Percentiles rank a stretch among this genome's conserved stretches.
These are phyloP conservation scores for Fimicolochytrium jonesii DNA, from an alignment of 192 early-diverging fungal genomes.

Conservation along the genomic window DNA sequence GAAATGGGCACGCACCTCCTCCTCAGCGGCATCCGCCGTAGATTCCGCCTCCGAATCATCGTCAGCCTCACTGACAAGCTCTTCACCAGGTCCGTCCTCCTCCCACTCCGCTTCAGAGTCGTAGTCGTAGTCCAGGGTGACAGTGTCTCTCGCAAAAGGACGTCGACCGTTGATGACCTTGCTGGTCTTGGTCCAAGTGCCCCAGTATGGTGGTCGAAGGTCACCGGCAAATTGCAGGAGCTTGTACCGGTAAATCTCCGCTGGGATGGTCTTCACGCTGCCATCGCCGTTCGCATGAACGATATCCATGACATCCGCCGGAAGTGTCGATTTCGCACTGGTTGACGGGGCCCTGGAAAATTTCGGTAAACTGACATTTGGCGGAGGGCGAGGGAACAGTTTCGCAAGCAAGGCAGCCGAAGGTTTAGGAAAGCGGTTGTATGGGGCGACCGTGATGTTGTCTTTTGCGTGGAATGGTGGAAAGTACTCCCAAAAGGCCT, in stretches of 20 bases:
- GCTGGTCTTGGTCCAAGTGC: slow-evolving; percentile 71
- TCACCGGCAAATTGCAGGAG: slow-evolving; percentile 68
- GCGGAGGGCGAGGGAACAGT: too few species aligned
- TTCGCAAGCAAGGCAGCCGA: not conserved
- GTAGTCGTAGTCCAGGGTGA: slow-evolving; percentile 72
- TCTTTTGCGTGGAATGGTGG: slow-evolving; percentile 60
- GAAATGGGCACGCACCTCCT: too few species aligned
- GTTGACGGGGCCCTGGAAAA: too few species aligned
- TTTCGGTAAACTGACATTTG: too few species aligned
- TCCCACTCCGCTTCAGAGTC: slow-evolving; percentile 94
- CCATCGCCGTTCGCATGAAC: not conserved
- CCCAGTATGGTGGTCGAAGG: slow-evolving; percentile 72
- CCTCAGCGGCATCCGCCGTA: slow-evolving; percentile 54
- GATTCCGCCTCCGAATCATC: slow-evolving; percentile 68
- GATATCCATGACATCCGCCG: too few species aligned
- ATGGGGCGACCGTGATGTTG: slow-evolving; percentile 35
- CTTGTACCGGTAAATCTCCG: slow-evolving; percentile 38
- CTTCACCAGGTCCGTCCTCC: slow-evolving; percentile 84
- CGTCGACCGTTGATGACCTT: slow-evolving; percentile 48
- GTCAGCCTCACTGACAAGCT: slow-evolving; percentile 72
- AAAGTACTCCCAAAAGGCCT: slow-evolving; percentile 41
- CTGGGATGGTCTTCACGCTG: not conserved
- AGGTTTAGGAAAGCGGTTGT: slow-evolving; percentile 33
- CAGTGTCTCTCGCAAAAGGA: slow-evolving; percentile 62
- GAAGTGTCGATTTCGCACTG: too few species aligned